Evolutionary conservation across 176 grass and related monocot species (phyloP).

Genomic region (Lolium perenne): DNA sequence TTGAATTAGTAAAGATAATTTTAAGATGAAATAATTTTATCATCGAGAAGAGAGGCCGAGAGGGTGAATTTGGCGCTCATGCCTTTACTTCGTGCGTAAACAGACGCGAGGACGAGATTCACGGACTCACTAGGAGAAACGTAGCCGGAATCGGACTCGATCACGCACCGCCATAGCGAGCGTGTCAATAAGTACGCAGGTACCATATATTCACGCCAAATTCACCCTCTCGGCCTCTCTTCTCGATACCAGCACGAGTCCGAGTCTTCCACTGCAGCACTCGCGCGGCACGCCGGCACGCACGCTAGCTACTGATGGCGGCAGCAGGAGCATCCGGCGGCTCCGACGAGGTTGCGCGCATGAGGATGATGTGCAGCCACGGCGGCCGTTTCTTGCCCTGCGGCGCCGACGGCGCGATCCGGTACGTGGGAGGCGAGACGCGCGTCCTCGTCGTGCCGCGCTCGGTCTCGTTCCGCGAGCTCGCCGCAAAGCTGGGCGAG

Average conservation of each 20-base stretch:
- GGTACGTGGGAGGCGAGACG: slow-evolving; percentile 54
- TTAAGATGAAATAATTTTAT: no score
- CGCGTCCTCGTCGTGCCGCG: slow-evolving; percentile 44
- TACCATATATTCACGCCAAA: no score
- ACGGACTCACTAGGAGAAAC: no score
- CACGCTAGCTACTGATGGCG: background rate
- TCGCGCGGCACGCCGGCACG: background rate
- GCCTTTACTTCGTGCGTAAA: no score
- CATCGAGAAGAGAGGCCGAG: no score
- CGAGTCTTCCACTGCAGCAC: background rate
- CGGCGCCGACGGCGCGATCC: background rate
- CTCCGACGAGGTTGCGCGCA: background rate
- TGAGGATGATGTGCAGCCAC: slow-evolving; percentile 49
- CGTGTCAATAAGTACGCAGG: no score
- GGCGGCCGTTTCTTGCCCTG: slow-evolving; percentile 36
- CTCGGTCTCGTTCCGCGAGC: slow-evolving; percentile 9
- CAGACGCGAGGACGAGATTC: no score
- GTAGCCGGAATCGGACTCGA: no score
- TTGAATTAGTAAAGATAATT: no score
- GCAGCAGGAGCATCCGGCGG: background rate
- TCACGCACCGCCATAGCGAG: no score
- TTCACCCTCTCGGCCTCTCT: background rate
- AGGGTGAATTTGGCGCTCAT: no score
- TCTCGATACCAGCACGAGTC: background rate
- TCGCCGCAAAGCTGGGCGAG: slow-evolving; percentile 14